Percentiles rank a stretch among this genome's conserved stretches.
phyloP scores from a whole-genome alignment of 2,329 filamentous ascomycete genomes.

The Simplicillium sp. region DNA sequence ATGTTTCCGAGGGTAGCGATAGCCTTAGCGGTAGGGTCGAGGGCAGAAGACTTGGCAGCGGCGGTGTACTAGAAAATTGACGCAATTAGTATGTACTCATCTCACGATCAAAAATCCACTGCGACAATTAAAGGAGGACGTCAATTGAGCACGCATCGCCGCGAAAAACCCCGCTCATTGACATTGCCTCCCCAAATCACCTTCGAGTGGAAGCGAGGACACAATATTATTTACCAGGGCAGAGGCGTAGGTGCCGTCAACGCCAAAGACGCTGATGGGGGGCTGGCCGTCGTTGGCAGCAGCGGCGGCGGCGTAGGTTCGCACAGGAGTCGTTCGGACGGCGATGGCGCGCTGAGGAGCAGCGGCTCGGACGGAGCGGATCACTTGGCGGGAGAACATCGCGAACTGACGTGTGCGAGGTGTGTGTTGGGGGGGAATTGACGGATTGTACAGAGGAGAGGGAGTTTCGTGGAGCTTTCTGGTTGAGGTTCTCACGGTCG shows the following conservation, averaged over 20 bases:
- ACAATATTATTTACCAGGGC: conserved; percentile 72
- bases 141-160: conserved; percentile 10
- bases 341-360: conserved; percentile 47
- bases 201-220: too few relatives aligned
- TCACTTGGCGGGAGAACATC: conserved; percentile 53
- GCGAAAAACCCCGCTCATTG: neutral
- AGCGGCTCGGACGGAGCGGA: conserved; percentile 46
- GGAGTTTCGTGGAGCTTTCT: conserved; percentile 17
- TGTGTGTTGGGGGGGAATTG: conserved; percentile 7
- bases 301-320: conserved; percentile 64
- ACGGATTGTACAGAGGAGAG: conserved; percentile 10
- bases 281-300: conserved; percentile 63
- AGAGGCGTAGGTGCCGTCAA: conserved; percentile 97
- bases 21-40: conserved; percentile 79
- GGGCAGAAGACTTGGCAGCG: conserved; percentile 73
- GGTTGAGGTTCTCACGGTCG: conserved; percentile 27
- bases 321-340: conserved; percentile 43
- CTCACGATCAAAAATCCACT: neutral
- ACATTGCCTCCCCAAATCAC: conserved; percentile 22
- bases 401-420: conserved; percentile 12
- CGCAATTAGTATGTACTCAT: conserved; percentile 9
- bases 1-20: conserved; percentile 61
- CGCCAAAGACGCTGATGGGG: conserved; percentile 83
- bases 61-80: conserved; percentile 74
- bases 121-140: neutral